A percentile compares a stretch with the other conserved stretches of the same genome.
phyloP scores from a whole-genome alignment of 352 stramenopile genomes.

The Globisporangium acanthophoron region DNA sequence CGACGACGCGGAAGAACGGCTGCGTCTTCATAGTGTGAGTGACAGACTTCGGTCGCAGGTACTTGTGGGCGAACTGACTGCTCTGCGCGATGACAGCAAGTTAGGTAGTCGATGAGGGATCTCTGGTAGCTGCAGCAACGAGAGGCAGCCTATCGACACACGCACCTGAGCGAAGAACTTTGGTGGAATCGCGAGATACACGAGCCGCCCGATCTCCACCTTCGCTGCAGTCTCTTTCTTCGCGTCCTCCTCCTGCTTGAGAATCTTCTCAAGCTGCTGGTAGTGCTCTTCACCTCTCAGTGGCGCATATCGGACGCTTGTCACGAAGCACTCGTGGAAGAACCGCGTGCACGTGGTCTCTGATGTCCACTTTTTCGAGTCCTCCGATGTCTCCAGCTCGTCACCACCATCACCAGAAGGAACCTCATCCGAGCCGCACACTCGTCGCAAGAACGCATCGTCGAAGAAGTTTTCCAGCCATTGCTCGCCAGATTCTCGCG shows the following conservation, averaged over 20 bases:
- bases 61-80: constrained; percentile 23
- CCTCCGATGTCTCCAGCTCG: not conserved
- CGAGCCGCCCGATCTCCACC: constrained; percentile 35
- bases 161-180: constrained; percentile 53
- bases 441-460: constrained; percentile 19
- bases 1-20: constrained; percentile 60
- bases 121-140: not conserved
- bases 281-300: constrained; percentile 34
- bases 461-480: constrained; percentile 42
- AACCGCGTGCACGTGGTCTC: constrained; percentile 14
- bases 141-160: not conserved
- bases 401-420: not conserved
- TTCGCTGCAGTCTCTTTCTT: not conserved
- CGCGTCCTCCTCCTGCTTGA: constrained; percentile 9
- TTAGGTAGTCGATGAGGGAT: not conserved
- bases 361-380: not conserved
- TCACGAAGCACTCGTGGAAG: constrained; percentile 26
- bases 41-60: constrained; percentile 18
- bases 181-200: constrained; percentile 80
- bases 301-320: constrained; percentile 37
- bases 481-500: constrained; percentile 14
- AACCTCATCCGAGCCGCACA: constrained; percentile 21
- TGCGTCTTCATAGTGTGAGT: not conserved
- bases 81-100: constrained; percentile 10
- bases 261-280: constrained; percentile 10